Base-by-base conservation (phyloP, 345 rosid genomes). In the Bruguiera parviflora region DNA sequence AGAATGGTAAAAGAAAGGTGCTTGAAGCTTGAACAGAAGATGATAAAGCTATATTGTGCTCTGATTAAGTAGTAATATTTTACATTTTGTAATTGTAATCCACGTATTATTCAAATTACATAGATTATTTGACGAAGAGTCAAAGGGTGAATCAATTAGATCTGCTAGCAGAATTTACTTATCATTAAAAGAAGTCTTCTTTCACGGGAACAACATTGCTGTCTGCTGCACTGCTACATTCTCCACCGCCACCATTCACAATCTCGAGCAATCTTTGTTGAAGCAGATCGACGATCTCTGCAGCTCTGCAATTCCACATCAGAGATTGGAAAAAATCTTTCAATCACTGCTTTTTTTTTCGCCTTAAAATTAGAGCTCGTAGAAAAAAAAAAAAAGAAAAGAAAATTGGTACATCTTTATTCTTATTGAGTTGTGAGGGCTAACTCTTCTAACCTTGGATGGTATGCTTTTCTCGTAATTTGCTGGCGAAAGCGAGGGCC, bases 401-500 rank as follows among this genome's bases (percentile, higher is more conserved):
- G 49, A 3, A 15, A 43, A 43, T 43, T 43, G 49, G 18, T 13
- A 13, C 19, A 43, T 43, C 49, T 43, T 13, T 43, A 43, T 13
- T 11, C 49, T 43, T 43, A 13, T 15, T 13, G 49, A 43, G 47
- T 27, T 57, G 53, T 29, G 18, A 32, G 53, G 61, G 9, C 24
- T 18, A 16, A 61, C 27, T 21, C 8, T 27, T 20, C 61, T 25
- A 72, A 89, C 98, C 95, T 88, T 32, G 87, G 80, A 77, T 79
- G 65, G 58, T 71, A 71, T 62, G 85, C 55, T 77, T 89, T 66
- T 58, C 69, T 77, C 51, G 78, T 72, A 72, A 57, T 64, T 58
- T 80, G 81, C n/a, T 57, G 82, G 25, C 70, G 80, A 68, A 80
- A 84, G 35, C 99, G 88, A 81, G 99, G 99, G 63, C 97, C 97